Percentiles rank a stretch among this genome's conserved stretches.
phyloP scores from a whole-genome alignment of 1,139 yeast genomes.

The Ogataea hybrid region DNA sequence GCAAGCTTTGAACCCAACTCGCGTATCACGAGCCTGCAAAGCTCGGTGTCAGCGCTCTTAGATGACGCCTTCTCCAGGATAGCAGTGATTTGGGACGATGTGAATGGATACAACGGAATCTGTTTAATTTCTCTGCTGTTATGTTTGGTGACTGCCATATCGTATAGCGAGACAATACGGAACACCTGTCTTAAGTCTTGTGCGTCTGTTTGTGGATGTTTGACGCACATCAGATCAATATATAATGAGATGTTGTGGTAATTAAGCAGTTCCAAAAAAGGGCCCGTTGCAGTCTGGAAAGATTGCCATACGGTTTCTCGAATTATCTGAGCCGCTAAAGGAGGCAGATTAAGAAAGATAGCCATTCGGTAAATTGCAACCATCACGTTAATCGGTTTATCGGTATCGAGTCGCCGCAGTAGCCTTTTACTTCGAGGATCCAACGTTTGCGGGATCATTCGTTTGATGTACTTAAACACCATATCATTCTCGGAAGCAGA shows the following conservation, averaged over 20 bases:
- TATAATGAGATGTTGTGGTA: slow-evolving; percentile 8
- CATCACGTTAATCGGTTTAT: slow-evolving; percentile 3
- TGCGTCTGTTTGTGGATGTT: slow-evolving; percentile 13
- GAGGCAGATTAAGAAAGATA: neutral
- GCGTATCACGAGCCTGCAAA: slow-evolving; percentile 9
- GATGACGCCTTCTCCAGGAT: slow-evolving; percentile 17
- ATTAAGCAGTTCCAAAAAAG: slow-evolving; percentile 6
- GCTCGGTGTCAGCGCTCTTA: neutral
- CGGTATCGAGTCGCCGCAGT: neutral
- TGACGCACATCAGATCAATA: slow-evolving; percentile 12
- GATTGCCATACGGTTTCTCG: slow-evolving; percentile 3
- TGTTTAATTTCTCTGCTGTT: slow-evolving; percentile 4
- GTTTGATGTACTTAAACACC: neutral
- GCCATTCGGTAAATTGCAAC: slow-evolving; percentile 5
- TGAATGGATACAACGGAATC: slow-evolving; percentile 8
- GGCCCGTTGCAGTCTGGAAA: neutral
- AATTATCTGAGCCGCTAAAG: neutral
- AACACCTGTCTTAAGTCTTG: slow-evolving; percentile 12
- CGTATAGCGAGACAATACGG: slow-evolving; percentile 11
- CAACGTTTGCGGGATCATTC: neutral
- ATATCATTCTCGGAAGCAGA: neutral
- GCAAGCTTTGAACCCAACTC: slow-evolving; percentile 21
- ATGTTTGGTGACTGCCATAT: slow-evolving; percentile 12
- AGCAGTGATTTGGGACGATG: slow-evolving; percentile 17
- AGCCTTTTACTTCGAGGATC: neutral